Conservation (phyloP, 2,329 filamentous ascomycete species). For the Cladosporium halotolerans region DNA sequence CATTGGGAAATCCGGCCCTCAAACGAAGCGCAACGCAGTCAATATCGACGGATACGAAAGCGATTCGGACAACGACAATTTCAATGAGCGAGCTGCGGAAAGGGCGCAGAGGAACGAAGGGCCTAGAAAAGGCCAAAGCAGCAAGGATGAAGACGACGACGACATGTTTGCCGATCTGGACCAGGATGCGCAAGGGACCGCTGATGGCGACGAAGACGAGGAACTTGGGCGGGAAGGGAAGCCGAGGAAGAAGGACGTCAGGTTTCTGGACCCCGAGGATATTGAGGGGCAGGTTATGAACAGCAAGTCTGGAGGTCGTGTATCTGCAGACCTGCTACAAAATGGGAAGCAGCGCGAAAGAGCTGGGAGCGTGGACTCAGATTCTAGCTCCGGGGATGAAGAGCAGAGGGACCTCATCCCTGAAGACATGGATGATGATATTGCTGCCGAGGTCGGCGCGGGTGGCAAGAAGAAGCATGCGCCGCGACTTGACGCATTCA, state of each 20-base stretch:
- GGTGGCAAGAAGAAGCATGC: slow-evolving; percentile 89
- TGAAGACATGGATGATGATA: slow-evolving; percentile 53
- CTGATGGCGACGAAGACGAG: slow-evolving; percentile 49
- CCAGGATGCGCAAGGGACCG: slow-evolving; percentile 42
- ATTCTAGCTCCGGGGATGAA: slow-evolving; percentile 46
- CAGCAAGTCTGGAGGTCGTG: slow-evolving; percentile 68
- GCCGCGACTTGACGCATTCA: slow-evolving; percentile 92
- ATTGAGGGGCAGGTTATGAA: slow-evolving; percentile 74
- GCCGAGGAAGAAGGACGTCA: slow-evolving; percentile 58
- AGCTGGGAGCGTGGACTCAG: slow-evolving; percentile 26
- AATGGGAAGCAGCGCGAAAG: slow-evolving; percentile 38
- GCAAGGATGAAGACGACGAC: slow-evolving; percentile 57
- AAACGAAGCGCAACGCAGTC: slow-evolving; percentile 85
- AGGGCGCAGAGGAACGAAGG: slow-evolving; percentile 28
- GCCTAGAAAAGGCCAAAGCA: slow-evolving; percentile 34
- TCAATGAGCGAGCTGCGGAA: slow-evolving; percentile 60
- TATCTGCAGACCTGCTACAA: slow-evolving; percentile 55
- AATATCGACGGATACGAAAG: slow-evolving; percentile 97
- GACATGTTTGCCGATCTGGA: slow-evolving; percentile 80
- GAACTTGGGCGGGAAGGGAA: slow-evolving; percentile 46
- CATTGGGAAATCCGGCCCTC: slow-evolving; percentile 65
- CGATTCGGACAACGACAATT: slow-evolving; percentile 85
- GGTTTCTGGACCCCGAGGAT: slow-evolving; percentile 54
- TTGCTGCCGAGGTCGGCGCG: slow-evolving; percentile 85
- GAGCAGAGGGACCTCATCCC: slow-evolving; percentile 59